Evolutionary conservation across 129 eudicot species (phyloP).

Genomic region (Oenanthe sinensis): DNA sequence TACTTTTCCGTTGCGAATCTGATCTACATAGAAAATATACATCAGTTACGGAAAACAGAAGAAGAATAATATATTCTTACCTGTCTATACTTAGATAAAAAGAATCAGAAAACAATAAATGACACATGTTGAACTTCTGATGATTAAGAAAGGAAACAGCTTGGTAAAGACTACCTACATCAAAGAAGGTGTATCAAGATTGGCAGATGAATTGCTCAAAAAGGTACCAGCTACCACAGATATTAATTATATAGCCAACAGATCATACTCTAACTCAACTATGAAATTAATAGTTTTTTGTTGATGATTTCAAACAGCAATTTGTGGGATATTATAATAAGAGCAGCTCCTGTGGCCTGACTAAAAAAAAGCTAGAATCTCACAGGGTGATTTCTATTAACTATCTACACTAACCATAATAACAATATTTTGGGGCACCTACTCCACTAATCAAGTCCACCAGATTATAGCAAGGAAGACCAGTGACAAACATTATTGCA

Average conservation of each 20-base stretch:
- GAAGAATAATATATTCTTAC: background rate
- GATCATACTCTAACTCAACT: background rate
- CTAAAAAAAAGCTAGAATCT: background rate
- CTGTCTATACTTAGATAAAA: background rate
- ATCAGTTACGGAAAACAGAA: background rate
- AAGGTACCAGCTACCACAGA: background rate
- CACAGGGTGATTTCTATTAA: background rate
- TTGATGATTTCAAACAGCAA: background rate
- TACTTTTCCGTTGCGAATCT: too few relatives aligned
- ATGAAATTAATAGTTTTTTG: background rate
- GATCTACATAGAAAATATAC: too few relatives aligned
- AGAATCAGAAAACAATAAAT: background rate
- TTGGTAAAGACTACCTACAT: conserved; percentile 2
- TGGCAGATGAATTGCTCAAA: background rate
- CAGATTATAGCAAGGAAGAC: background rate
- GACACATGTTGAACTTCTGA: background rate
- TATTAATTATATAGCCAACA: background rate
- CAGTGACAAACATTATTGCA: background rate
- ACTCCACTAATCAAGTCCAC: background rate
- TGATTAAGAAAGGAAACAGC: background rate
- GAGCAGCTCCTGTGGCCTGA: background rate
- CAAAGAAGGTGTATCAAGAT: background rate
- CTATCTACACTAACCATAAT: background rate
- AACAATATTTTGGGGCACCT: background rate
- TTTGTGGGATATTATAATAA: background rate